Base-by-base conservation (phyloP, 805 yeast genomes). In the Saccharomycopsis selenospora region DNA sequence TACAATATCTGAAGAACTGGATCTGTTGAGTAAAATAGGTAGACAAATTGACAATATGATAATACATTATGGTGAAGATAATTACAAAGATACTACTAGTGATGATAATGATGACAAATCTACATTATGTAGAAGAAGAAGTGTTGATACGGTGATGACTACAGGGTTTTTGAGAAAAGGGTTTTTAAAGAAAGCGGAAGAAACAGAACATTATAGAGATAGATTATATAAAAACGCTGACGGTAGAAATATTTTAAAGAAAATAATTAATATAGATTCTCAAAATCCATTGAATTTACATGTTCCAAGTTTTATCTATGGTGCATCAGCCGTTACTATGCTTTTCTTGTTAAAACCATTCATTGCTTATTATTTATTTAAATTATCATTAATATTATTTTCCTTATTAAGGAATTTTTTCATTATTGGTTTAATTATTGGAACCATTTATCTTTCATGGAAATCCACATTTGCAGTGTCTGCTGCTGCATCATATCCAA, bases 81-180 rank as follows among this genome's bases (percentile, higher is more conserved):
- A 20, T 7, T 5, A 41, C 10, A 27, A 27, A 25, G 36, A 6
- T 5, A 6, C 14, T 23, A 26, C 4, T 28, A 29, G 20, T 7
- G 33, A 27, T 41, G 28, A 20, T 8, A 36, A 42, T 11, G 24
- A 27, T 10, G 45, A 20, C 14, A 23, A 27, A 23, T 18, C 20
- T n/a, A 29, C 46, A 3, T 42, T 36, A 4, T 17, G 25, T 3
- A 25, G 50, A 24, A 20, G 28, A 8, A 46, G 29, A 18, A 50
- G 50, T 30, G 29, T 50, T 13, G 50, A 46, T 29, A 50, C 54
- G 14, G 44, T 38, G 2, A 42, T 50, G 6, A 50, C 54, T 5
- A 50, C 54, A 3, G 54, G 54, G 27, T 50, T 38, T 36, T 50
- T 50, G 43, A 48, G 40, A 17, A 42, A 50, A n/a, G 28, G 38